Evolutionary conservation across 2,329 filamentous ascomycete species (phyloP).

Genomic region (Fusarium concolor): DNA sequence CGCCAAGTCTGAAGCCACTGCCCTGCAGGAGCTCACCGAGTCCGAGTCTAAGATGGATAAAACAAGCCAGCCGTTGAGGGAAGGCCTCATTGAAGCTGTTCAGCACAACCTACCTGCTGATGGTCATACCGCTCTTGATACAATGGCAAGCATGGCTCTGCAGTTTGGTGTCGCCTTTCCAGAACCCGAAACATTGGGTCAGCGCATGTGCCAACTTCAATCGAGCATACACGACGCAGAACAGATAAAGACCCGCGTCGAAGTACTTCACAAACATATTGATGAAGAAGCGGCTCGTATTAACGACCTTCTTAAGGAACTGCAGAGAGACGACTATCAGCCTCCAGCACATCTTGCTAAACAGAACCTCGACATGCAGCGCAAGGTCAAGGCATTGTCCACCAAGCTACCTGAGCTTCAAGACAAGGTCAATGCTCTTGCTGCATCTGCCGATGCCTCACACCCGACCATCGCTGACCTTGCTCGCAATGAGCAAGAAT

Average conservation of each 20-base stretch:
- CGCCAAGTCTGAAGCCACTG: constrained; percentile 67
- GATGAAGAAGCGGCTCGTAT: constrained; percentile 60
- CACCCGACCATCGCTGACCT: constrained; percentile 68
- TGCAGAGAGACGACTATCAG: constrained; percentile 62
- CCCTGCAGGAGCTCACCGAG: constrained; percentile 63
- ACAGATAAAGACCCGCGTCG: constrained; percentile 66
- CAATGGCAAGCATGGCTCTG: constrained; percentile 65
- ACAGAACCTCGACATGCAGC: constrained; percentile 79
- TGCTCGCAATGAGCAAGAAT: constrained; percentile 66
- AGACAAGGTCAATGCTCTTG: constrained; percentile 62
- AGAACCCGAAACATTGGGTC: constrained; percentile 62
- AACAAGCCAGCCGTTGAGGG: constrained; percentile 39
- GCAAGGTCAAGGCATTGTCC: constrained; percentile 74
- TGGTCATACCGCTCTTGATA: constrained; percentile 66
- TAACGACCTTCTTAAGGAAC: constrained; percentile 54
- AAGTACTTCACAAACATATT: constrained; percentile 67
- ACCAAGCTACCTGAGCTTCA: constrained; percentile 72
- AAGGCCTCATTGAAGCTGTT: constrained; percentile 64
- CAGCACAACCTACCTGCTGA: constrained; percentile 66
- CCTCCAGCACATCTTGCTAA: constrained; percentile 70
- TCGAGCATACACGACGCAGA: constrained; percentile 64
- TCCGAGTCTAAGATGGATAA: constrained; percentile 44
- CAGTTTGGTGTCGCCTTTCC: constrained; percentile 62
- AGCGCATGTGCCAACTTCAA: constrained; percentile 67
- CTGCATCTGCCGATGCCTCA: constrained; percentile 49